Conservation (phyloP, 768 basidiomycete species). For the Suillus clintonianus region DNA sequence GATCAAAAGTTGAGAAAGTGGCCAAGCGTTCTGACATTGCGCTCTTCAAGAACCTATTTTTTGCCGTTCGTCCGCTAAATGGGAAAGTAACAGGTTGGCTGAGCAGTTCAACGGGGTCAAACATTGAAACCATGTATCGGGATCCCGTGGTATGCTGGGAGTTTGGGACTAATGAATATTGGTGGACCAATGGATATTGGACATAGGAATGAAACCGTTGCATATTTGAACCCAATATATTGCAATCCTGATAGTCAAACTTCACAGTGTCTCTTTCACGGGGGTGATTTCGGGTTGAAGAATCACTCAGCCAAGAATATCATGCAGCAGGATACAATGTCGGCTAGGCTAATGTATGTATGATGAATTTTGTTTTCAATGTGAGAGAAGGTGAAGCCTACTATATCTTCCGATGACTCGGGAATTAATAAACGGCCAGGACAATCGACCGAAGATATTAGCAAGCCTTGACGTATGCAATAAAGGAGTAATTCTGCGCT, state of each 20-base stretch:
- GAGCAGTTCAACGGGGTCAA: slow-evolving; percentile 19
- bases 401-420: neutral
- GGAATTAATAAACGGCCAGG: neutral
- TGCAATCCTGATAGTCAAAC: neutral
- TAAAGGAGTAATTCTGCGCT: neutral
- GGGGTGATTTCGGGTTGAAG: neutral
- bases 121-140: slow-evolving; percentile 11
- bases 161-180: neutral
- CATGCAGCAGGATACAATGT: neutral
- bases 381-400: neutral
- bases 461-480: neutral
- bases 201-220: neutral
- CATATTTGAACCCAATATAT: neutral
- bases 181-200: neutral
- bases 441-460: neutral
- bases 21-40: slow-evolving; percentile 38
- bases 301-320: neutral
- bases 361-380: neutral
- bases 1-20: slow-evolving; percentile 33
- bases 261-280: neutral
- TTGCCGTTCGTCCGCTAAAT: slow-evolving; percentile 30
- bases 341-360: neutral
- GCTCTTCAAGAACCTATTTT: slow-evolving; percentile 35
- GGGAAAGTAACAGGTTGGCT: slow-evolving; percentile 28
- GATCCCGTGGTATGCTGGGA: neutral